Percentiles rank a stretch among this genome's conserved stretches.
Conservation (phyloP, 148 eudicot species). For the Amaranthus cruentus region DNA sequence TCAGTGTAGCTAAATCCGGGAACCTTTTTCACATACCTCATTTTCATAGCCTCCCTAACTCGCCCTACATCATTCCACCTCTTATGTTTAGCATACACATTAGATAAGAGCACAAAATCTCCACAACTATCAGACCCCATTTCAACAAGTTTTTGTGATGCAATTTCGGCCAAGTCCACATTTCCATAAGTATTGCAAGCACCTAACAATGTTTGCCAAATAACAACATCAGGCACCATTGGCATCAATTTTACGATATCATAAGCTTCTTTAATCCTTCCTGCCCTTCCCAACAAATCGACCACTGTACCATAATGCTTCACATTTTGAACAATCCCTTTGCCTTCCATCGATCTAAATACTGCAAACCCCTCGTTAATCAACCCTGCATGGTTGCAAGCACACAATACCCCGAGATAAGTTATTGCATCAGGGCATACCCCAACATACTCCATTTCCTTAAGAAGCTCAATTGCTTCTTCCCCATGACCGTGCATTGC, state of each 20-base stretch:
- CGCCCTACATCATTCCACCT: conserved; percentile 83
- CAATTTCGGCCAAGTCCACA: conserved; percentile 67
- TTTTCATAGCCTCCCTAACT: conserved; percentile 67
- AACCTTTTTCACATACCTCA: conserved; percentile 57
- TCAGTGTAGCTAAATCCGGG: conserved; percentile 88
- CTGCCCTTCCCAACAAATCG: conserved; percentile 79
- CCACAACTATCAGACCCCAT: conserved; percentile 78
- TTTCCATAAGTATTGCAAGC: conserved; percentile 72
- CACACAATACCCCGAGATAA: conserved; percentile 60
- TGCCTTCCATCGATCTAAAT: conserved; percentile 44
- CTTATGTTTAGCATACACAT: conserved; percentile 56
- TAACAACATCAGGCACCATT: conserved; percentile 54
- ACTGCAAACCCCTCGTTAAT: conserved; percentile 64
- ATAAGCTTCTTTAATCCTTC: conserved; percentile 64
- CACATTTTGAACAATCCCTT: conserved; percentile 47
- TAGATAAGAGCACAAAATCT: conserved; percentile 67
- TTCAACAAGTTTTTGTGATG: conserved; percentile 63
- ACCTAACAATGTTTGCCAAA: conserved; percentile 83
- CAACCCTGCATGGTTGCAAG: conserved; percentile 78
- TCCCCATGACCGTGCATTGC: conserved; percentile 66
- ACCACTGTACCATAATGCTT: conserved; percentile 86
- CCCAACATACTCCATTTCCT: conserved; percentile 37
- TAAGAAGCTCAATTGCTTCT: conserved; percentile 54
- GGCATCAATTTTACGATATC: conserved; percentile 60
- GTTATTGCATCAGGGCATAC: conserved; percentile 44